Conservation (phyloP, 1,284 basidiomycete species). For the Tylopilus sp. region DNA sequence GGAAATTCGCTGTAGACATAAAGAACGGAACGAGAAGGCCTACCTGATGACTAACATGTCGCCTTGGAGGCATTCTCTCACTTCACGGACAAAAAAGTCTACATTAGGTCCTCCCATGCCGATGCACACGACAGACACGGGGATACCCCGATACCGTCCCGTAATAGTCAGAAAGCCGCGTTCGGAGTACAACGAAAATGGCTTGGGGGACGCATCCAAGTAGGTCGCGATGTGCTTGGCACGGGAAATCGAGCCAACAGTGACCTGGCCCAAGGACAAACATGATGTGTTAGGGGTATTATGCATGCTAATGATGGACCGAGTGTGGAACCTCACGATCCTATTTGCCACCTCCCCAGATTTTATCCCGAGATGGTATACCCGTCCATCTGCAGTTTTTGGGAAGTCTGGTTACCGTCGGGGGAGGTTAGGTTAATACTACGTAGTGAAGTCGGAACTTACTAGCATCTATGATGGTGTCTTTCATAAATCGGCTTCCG, state of each 20-base stretch:
- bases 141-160: slow-evolving; percentile 67
- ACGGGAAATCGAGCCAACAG: slow-evolving; percentile 73
- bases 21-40: slow-evolving; percentile 16
- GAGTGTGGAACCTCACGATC: slow-evolving; percentile 49
- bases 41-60: slow-evolving; percentile 78
- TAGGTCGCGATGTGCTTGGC: slow-evolving; percentile 59
- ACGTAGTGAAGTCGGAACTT: slow-evolving; percentile 14
- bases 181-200: slow-evolving; percentile 68
- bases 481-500: slow-evolving; percentile 23
- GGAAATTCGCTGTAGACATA: neutral
- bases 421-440: neutral
- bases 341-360: slow-evolving; percentile 79
- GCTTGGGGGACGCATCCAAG: slow-evolving; percentile 57
- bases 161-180: slow-evolving; percentile 81
- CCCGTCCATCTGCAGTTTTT: slow-evolving; percentile 64
- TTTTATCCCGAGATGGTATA: slow-evolving; percentile 76
- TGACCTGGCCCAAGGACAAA: slow-evolving; percentile 48
- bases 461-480: slow-evolving; percentile 31
- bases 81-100: slow-evolving; percentile 84
- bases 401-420: slow-evolving; percentile 60
- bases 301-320: neutral
- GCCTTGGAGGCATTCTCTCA: slow-evolving; percentile 72
- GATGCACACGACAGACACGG: slow-evolving; percentile 75
- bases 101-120: slow-evolving; percentile 83
- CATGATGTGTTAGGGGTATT: slow-evolving; percentile 1